These are phyloP conservation scores for Salix arbutifolia DNA, from an alignment of 345 rosid genomes.

Conservation along the genomic window DNA sequence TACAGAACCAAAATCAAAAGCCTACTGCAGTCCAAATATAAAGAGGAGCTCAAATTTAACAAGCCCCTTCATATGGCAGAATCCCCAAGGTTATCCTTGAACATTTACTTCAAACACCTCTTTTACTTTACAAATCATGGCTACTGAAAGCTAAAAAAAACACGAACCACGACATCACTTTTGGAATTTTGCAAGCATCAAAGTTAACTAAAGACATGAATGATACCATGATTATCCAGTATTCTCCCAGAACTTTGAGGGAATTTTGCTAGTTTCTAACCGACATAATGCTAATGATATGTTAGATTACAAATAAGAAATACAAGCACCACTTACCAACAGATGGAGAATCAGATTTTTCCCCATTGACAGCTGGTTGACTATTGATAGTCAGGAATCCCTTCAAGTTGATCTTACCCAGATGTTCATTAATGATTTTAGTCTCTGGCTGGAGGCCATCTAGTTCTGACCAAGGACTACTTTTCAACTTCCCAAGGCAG, in stretches of 20 bases:
- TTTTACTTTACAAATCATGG: neutral
- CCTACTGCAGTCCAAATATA: neutral
- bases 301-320: neutral
- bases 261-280: neutral
- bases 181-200: neutral
- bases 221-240: neutral
- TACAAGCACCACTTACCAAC: constrained; percentile 50
- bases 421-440: constrained; percentile 75
- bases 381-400: constrained; percentile 95
- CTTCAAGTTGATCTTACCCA: constrained; percentile 73
- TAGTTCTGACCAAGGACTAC: constrained; percentile 94
- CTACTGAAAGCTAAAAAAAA: neutral
- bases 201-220: neutral
- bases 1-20: neutral
- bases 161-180: neutral
- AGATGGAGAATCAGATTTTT: constrained; percentile 68
- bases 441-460: constrained; percentile 96
- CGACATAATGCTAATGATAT: neutral
- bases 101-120: neutral
- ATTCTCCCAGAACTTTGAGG: neutral
- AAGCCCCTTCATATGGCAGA: neutral
- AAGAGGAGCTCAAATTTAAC: neutral
- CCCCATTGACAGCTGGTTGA: constrained; percentile 92
- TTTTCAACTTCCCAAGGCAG: constrained; percentile 77
- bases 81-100: neutral